Conservation (phyloP, 164 flowering plant genomes). For the Litsea cubeba region DNA sequence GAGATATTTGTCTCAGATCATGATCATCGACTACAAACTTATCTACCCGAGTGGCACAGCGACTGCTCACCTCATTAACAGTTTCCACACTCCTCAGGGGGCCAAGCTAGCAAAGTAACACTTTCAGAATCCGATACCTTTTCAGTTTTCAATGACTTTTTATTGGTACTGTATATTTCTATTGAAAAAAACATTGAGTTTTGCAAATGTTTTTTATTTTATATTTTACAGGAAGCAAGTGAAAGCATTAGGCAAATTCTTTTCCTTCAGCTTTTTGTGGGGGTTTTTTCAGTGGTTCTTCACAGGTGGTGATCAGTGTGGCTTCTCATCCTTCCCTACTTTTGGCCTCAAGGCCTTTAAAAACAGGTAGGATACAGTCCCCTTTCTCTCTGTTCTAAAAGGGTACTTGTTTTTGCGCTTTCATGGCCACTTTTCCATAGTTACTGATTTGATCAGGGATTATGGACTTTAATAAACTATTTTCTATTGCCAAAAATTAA, state of each 20-base stretch:
- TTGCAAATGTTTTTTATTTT: background rate
- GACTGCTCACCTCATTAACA: conserved; percentile 62
- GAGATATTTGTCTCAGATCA: conserved; percentile 33
- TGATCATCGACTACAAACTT: conserved; percentile 59
- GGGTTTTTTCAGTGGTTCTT: conserved; percentile 32
- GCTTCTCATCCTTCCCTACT: conserved; percentile 22
- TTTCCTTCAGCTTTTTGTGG: conserved; percentile 26
- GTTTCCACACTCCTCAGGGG: conserved; percentile 67
- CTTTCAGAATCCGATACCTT: background rate
- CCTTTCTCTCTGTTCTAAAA: background rate
- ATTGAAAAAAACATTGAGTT: background rate
- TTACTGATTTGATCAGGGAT: background rate
- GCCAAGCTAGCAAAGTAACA: conserved; percentile 52
- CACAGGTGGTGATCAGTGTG: conserved; percentile 23
- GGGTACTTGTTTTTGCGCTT: no score
- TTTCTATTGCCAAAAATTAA: background rate
- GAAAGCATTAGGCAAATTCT: conserved; percentile 17
- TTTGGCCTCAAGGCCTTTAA: conserved; percentile 24
- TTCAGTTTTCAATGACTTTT: background rate
- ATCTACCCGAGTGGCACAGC: conserved; percentile 72
- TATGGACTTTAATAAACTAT: background rate
- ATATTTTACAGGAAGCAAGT: conserved; percentile 23
- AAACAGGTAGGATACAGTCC: conserved; percentile 33
- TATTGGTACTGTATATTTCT: background rate
- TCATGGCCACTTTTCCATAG: background rate